phyloP scores from a whole-genome alignment of 352 stramenopile species.

The Phytophthora brassicae region DNA sequence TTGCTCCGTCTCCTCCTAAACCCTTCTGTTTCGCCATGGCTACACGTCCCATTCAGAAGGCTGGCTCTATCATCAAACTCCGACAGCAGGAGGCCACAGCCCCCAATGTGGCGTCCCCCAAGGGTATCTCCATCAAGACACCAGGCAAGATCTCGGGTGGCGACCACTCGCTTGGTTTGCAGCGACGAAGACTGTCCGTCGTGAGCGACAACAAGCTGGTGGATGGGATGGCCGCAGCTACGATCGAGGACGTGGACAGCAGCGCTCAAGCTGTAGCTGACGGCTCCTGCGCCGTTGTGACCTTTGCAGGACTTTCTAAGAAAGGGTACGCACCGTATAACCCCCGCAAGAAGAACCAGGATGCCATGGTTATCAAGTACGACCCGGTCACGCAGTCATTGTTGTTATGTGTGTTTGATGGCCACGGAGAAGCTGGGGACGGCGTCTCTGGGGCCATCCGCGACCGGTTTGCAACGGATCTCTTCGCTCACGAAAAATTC shows the following conservation, averaged over 20 bases:
- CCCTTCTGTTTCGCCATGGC: slow-evolving; percentile 36
- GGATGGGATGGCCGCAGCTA: slow-evolving; percentile 68
- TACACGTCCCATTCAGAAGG: slow-evolving; percentile 43
- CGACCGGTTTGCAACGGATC: slow-evolving; percentile 85
- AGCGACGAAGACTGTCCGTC: slow-evolving; percentile 67
- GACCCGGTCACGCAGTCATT: slow-evolving; percentile 91
- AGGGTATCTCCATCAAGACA: slow-evolving; percentile 81
- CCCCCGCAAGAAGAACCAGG: slow-evolving; percentile 97
- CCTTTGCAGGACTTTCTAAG: slow-evolving; percentile 81
- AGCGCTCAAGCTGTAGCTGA: slow-evolving; percentile 45
- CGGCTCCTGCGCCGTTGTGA: slow-evolving; percentile 53
- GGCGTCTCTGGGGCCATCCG: slow-evolving; percentile 90
- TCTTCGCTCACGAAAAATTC: slow-evolving; percentile 92
- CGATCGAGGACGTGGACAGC: slow-evolving; percentile 63
- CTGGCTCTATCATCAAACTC: slow-evolving; percentile 55
- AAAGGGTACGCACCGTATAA: slow-evolving; percentile 93
- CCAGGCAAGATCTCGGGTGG: slow-evolving; percentile 41
- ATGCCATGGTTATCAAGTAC: slow-evolving; percentile 95
- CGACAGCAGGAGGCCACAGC: slow-evolving; percentile 60
- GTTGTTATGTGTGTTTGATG: slow-evolving; percentile 96
- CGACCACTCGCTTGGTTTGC: slow-evolving; percentile 62
- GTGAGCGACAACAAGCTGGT: slow-evolving; percentile 86
- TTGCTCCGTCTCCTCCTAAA: slow-evolving; percentile 20
- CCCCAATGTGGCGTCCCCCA: slow-evolving; percentile 76
- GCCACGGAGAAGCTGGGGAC: slow-evolving; percentile 95